These are phyloP conservation scores for Leccinum subtestaceum DNA, from an alignment of 768 basidiomycete species.

Conservation along the genomic window DNA sequence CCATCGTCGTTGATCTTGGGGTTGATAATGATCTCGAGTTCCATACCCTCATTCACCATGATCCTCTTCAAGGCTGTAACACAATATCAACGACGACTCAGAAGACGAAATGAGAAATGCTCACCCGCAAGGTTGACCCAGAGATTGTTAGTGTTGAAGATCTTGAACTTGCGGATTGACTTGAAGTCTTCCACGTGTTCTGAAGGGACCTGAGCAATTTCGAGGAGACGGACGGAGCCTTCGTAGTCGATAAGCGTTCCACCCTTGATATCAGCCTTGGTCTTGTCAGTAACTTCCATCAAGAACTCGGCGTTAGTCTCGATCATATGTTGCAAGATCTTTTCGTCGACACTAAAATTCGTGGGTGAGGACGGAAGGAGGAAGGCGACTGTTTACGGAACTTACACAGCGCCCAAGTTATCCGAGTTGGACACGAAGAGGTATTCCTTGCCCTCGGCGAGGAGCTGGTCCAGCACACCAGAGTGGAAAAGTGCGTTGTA, in stretches of 20 bases:
- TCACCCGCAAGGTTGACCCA: conserved; percentile 52
- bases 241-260: conserved; percentile 71
- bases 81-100: conserved; percentile 1
- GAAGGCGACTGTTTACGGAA: background rate
- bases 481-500: conserved; percentile 71
- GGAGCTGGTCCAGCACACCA: conserved; percentile 68
- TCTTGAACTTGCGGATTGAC: conserved; percentile 75
- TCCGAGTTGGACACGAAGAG: conserved; percentile 79
- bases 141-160: conserved; percentile 73
- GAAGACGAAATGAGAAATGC: conserved; percentile 3
- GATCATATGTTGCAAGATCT: conserved; percentile 66
- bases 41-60: conserved; percentile 64
- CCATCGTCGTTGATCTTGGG: conserved; percentile 68
- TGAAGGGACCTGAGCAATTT: conserved; percentile 71
- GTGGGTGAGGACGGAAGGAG: conserved; percentile 2
- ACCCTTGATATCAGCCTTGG: conserved; percentile 77
- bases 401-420: conserved; percentile 66
- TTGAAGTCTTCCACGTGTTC: conserved; percentile 78
- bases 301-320: conserved; percentile 62
- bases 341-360: conserved; percentile 56
- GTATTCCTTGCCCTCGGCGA: conserved; percentile 73
- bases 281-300: conserved; percentile 82
- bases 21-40: conserved; percentile 81
- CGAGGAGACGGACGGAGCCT: conserved; percentile 63
- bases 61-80: conserved; percentile 64